A percentile compares a stretch with the other conserved stretches of the same genome.
Conservation (phyloP, 1,139 yeast species). For the Debaryomyces subglobosus region DNA sequence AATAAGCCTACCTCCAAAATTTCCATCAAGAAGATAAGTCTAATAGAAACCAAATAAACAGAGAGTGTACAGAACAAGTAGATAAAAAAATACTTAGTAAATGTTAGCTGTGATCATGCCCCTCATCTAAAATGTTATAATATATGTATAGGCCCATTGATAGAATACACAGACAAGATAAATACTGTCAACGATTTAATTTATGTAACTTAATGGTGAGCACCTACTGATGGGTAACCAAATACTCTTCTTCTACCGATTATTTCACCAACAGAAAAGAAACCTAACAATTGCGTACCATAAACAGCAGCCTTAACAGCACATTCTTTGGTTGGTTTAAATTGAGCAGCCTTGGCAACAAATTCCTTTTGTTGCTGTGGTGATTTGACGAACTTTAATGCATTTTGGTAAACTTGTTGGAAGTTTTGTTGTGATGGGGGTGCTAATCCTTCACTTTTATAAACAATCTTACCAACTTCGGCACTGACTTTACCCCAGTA, state of each 20-base stretch:
- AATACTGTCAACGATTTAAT: constrained; percentile 2
- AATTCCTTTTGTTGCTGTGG: constrained; percentile 53
- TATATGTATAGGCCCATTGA: constrained; percentile 1
- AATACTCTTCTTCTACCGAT: constrained; percentile 93
- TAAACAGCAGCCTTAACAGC: constrained; percentile 72
- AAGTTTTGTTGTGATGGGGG: constrained; percentile 85
- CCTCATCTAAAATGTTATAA: constrained; percentile 4
- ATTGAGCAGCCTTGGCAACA: constrained; percentile 42
- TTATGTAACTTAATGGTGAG: constrained; percentile 24
- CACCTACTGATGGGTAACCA: constrained; percentile 69
- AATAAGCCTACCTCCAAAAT: constrained; percentile 6
- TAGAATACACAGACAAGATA: constrained; percentile 10
- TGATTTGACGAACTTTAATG: constrained; percentile 41
- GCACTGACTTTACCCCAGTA: constrained; percentile 92
- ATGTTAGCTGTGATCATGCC: background rate
- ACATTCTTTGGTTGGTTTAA: constrained; percentile 58
- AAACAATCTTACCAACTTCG: constrained; percentile 88
- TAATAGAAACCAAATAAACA: constrained; percentile 3
- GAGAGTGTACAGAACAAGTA: constrained; percentile 3
- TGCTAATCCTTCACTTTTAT: constrained; percentile 88
- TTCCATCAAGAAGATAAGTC: constrained; percentile 4
- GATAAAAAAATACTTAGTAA: background rate
- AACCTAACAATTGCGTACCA: constrained; percentile 83
- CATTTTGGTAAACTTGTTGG: constrained; percentile 69
- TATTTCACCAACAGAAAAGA: constrained; percentile 93